A percentile compares a stretch with the other conserved stretches of the same genome.
Evolutionary conservation across 106 monocot species (phyloP).

Genomic region (Phalaenopsis aphrodite): DNA sequence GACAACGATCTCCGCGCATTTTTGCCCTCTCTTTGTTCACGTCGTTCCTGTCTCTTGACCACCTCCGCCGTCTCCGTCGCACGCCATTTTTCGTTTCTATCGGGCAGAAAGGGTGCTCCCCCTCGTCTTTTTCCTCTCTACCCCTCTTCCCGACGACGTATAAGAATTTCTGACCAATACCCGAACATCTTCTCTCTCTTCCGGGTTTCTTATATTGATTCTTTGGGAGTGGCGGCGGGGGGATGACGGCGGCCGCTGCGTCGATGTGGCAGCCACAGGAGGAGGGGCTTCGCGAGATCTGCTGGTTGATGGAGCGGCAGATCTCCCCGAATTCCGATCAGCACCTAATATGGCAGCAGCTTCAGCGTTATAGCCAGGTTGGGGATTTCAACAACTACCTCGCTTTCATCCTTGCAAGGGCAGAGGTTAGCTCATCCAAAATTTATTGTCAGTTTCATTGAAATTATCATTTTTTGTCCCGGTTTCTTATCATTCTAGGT

Average conservation of each 20-base stretch:
- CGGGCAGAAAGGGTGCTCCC: not conserved
- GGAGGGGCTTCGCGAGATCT: slow-evolving; percentile 95
- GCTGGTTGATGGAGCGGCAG: slow-evolving; percentile 77
- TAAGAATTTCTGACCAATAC: not conserved
- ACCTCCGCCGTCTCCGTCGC: not conserved
- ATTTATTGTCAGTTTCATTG: not conserved
- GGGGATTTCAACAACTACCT: slow-evolving; percentile 97
- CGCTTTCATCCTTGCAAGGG: slow-evolving; percentile 71
- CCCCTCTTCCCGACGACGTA: not conserved
- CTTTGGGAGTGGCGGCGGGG: not conserved
- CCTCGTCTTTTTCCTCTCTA: not conserved
- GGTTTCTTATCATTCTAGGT: not conserved
- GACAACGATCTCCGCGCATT: not conserved
- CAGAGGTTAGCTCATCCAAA: slow-evolving; percentile 31
- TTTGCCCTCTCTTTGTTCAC: not conserved
- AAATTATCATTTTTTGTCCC: not conserved
- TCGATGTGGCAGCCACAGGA: slow-evolving; percentile 82
- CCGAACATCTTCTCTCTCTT: not conserved
- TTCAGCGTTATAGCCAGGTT: slow-evolving; percentile 80
- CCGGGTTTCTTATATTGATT: not conserved
- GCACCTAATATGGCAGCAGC: slow-evolving; percentile 80
- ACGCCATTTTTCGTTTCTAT: not conserved
- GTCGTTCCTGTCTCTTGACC: no score
- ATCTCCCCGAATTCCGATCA: slow-evolving; percentile 87
- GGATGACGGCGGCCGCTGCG: slow-evolving; percentile 24